Conservation (phyloP, 768 basidiomycete species). For the Trametes cingulata region DNA sequence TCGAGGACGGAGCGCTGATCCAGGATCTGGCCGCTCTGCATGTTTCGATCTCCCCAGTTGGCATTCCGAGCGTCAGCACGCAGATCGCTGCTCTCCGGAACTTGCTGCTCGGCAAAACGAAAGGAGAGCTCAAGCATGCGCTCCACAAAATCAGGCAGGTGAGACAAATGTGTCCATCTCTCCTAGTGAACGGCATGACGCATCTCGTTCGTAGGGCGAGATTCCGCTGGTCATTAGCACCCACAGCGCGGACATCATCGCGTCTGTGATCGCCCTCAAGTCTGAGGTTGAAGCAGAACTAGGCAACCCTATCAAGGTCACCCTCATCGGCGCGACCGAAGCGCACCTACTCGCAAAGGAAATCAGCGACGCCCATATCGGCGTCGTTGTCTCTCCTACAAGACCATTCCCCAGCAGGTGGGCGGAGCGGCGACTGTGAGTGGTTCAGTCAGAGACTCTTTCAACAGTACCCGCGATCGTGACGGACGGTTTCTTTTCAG, state of each 20-base stretch:
- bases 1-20: conserved; percentile 66
- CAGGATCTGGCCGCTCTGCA: conserved; percentile 68
- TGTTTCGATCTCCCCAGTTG: conserved; percentile 51
- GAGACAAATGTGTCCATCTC: conserved; percentile 5
- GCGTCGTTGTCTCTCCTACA: conserved; percentile 67
- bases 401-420: conserved; percentile 73
- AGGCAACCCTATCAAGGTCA: conserved; percentile 46
- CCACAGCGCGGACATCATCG: conserved; percentile 70
- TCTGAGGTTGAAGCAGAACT: conserved; percentile 51
- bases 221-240: conserved; percentile 63
- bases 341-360: conserved; percentile 74
- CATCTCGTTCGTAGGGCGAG: conserved; percentile 41
- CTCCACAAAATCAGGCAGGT: conserved; percentile 52
- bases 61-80: conserved; percentile 58
- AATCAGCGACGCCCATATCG: conserved; percentile 65
- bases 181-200: neutral
- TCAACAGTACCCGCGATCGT: neutral
- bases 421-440: conserved; percentile 67
- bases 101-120: conserved; percentile 44
- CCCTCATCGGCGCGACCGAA: conserved; percentile 60
- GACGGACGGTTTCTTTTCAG: conserved; percentile 33
- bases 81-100: conserved; percentile 62
- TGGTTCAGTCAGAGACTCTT: neutral
- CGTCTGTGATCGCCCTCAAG: conserved; percentile 64
- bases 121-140: conserved; percentile 41